phyloP scores from a whole-genome alignment of 108 stramenopile genomes.

The Pseudonitzschia delicatissima region DNA sequence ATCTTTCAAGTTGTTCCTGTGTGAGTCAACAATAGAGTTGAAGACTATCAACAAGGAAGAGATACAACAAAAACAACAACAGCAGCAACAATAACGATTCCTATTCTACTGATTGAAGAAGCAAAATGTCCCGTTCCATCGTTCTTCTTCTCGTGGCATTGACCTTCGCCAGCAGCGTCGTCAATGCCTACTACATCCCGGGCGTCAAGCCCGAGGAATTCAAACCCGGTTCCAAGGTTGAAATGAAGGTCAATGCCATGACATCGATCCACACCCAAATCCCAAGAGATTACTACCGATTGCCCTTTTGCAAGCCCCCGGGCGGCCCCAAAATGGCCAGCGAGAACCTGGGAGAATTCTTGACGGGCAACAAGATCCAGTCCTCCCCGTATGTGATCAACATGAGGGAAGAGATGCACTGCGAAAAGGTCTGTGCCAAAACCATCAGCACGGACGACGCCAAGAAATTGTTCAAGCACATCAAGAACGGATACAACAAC shows the following conservation, averaged over 20 bases:
- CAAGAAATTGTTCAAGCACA: slow-evolving; percentile 59
- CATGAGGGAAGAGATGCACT: slow-evolving; percentile 88
- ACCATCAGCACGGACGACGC: slow-evolving; percentile 54
- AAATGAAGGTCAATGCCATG: slow-evolving; percentile 87
- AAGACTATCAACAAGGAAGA: no score
- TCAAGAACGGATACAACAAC: slow-evolving; percentile 90
- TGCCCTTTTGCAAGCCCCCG: slow-evolving; percentile 92
- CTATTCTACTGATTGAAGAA: no score
- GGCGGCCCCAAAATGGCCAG: slow-evolving; percentile 87
- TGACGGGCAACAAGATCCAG: slow-evolving; percentile 97
- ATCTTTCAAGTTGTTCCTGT: no score
- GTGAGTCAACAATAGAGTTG: no score
- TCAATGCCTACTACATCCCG: slow-evolving; percentile 77
- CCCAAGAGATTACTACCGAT: slow-evolving; percentile 93
- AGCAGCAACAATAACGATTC: no score
- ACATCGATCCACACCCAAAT: slow-evolving; percentile 92
- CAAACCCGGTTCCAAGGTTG: slow-evolving; percentile 57
- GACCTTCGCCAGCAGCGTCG: not conserved
- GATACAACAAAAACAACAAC: not conserved
- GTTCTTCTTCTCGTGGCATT: not conserved
- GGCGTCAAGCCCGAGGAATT: slow-evolving; percentile 85
- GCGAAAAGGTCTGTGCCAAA: slow-evolving; percentile 71
- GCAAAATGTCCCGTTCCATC: not conserved
- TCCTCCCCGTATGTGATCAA: slow-evolving; percentile 89
- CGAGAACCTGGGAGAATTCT: slow-evolving; percentile 88